phyloP scores from a whole-genome alignment of 2,329 filamentous ascomycete species.

The Curvularia hawaiiensis region DNA sequence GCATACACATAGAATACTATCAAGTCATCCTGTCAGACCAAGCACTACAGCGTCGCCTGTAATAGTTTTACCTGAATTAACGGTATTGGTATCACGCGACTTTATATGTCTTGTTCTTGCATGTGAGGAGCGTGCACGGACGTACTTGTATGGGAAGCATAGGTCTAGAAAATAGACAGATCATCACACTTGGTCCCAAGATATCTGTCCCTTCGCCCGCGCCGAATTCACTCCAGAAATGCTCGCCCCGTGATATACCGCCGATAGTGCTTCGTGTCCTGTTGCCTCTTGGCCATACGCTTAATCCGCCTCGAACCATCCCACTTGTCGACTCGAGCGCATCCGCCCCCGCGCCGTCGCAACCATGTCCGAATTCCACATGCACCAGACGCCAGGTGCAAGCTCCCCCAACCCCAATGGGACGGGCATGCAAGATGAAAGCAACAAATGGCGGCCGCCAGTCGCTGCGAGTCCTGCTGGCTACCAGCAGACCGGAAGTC shows the following conservation, averaged over 20 bases:
- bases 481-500: conserved; percentile 51
- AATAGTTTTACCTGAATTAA: background rate
- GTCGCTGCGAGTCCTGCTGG: conserved; percentile 52
- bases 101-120: conserved; percentile 23
- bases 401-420: conserved; percentile 39
- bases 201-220: conserved; percentile 16
- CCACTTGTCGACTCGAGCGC: conserved; percentile 18
- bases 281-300: conserved; percentile 19
- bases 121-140: conserved; percentile 27
- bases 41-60: background rate
- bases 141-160: conserved; percentile 26
- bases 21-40: background rate
- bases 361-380: conserved; percentile 44
- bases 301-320: conserved; percentile 22
- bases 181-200: conserved; percentile 33
- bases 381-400: conserved; percentile 41
- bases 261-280: conserved; percentile 17
- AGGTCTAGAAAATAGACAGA: conserved; percentile 36
- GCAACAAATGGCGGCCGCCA: conserved; percentile 46
- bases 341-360: conserved; percentile 31
- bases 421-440: conserved; percentile 35
- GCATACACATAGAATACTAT: background rate
- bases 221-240: conserved; percentile 14
- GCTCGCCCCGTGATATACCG: conserved; percentile 29
- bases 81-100: conserved; percentile 10